Evolutionary conservation across 169 alveolate species (phyloP), one percentile per base, ranked within the genome.

Genomic region (Nephromyces sp.): DNA sequence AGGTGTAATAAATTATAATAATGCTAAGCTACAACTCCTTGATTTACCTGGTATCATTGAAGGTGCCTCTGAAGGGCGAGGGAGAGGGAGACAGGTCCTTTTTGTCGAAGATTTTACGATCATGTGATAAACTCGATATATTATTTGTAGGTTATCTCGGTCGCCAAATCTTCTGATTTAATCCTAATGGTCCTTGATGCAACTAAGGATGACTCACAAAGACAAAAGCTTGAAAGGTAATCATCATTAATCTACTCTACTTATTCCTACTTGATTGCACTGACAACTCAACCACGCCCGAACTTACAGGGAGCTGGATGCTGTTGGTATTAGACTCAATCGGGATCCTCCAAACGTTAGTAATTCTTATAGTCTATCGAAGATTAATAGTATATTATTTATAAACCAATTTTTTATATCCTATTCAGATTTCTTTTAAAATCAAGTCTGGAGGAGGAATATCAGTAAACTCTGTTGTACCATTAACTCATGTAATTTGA

Each of bases 31-130:
- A 25, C 93, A 95, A 87, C 87, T 95, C 32, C 74, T 95, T 68
- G 98, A 95, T 87, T 86, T 95, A 30, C 98, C 98, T 6, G 98
- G 94, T 63, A 95, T 95, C 67, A 95, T 95, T 57, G 95, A 93
- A 74, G 98, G 98, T 1, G 98, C 98, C 6, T 90, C 97, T 29
- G 90, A 86, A 69, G 98, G 98, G 62, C 87, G 93, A 77, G 98
- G 98, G 52, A 78, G 97, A 69, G 98, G 98, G 43, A 81, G 97
- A 74, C 93, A 94, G 87, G 98, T 94, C n/a, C n/a, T n/a, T n/a
- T n/a, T n/a, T n/a, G n/a, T n/a, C n/a, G n/a, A n/a, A n/a, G n/a
- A n/a, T n/a, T n/a, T n/a, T n/a, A n/a, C n/a, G n/a, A n/a, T n/a
- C n/a, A n/a, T n/a, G n/a, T n/a, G n/a, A n/a, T n/a, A n/a, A n/a